Base-by-base conservation (phyloP, 2,329 filamentous ascomycete species). In the Botrytis hyacinthi region DNA sequence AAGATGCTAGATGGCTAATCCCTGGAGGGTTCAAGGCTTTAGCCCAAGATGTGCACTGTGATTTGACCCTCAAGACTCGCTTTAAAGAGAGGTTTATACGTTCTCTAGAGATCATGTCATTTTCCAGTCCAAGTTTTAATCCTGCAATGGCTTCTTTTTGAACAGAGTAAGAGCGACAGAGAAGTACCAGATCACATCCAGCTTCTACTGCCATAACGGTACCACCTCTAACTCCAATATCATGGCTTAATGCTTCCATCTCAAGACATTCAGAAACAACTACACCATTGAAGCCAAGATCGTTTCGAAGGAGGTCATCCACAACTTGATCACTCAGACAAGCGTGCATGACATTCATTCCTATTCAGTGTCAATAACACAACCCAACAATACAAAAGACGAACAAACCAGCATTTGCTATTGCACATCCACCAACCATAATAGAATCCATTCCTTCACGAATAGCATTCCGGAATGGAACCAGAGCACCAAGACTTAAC, bases 181-280 rank as follows among this genome's bases (percentile, higher is more conserved):
- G 88, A 9, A 98, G 87, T 8, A 98, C 90, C 71, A 98, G 85
- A 81, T 99, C 96, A 80, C 96, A 98, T 22, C 96, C 96, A 46
- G 96, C 95, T 81, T 97, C 96, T 69, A 98, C 93, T 5, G 96
- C 96, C 94, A 98, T 98, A 78, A 98, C 94, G 0, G 95, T 97
- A 20, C 96, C 96, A 59, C 96, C 95, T 77, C 95, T 94, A 29
- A 99, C 94, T n/a, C 95, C 95, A 68, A 98, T 96, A 78, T 98
- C 97, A 80, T 97, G 93, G 76, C 94, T 96, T 14, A 98, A 87
- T 0, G 95, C 94, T 80, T 98, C 95, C 95, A 98, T 98, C 81
- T 98, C 95, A 12, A 98, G 84, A 77, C 95, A 98, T 80, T 98
- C 95, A 0, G 95, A 98, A 68, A 98, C 94, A 37, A 96, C 94